Conservation (phyloP, 2,329 filamentous ascomycete species). For the Neospermospora avenae region DNA sequence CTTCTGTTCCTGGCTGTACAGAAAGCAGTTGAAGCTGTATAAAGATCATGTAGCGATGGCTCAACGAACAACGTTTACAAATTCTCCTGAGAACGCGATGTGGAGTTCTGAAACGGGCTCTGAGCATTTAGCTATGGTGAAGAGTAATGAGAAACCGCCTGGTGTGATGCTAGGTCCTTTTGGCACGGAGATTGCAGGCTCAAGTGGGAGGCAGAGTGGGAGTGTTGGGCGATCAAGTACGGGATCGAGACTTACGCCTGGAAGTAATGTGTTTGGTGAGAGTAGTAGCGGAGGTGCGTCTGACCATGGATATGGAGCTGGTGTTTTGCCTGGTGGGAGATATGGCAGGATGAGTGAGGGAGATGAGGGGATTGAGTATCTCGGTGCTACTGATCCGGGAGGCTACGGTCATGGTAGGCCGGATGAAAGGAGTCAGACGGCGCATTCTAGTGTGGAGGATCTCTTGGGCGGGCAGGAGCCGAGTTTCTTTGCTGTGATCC, state of each 20-base stretch:
- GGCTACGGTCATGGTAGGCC: slow-evolving; percentile 4
- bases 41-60: slow-evolving; percentile 65
- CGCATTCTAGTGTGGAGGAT: slow-evolving; percentile 43
- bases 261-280: slow-evolving; percentile 1
- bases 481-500: slow-evolving; percentile 66
- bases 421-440: not conserved
- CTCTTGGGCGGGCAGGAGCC: slow-evolving; percentile 62
- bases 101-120: slow-evolving; percentile 22
- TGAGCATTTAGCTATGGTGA: not conserved
- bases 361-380: slow-evolving; percentile 25
- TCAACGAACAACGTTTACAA: slow-evolving; percentile 52
- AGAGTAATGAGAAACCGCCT: slow-evolving; percentile 26
- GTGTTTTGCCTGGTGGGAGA: slow-evolving; percentile 21
- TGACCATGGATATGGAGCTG: slow-evolving; percentile 22
- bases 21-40: slow-evolving; percentile 67
- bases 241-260: slow-evolving; percentile 4
- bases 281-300: slow-evolving; percentile 4
- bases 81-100: slow-evolving; percentile 33
- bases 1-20: slow-evolving; percentile 72
- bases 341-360: slow-evolving; percentile 33
- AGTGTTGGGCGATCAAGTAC: not conserved
- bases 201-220: slow-evolving; percentile 1
- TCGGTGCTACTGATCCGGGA: slow-evolving; percentile 18
- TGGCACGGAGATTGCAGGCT: slow-evolving; percentile 26
- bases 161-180: slow-evolving; percentile 28